Conservation (phyloP, 352 stramenopile genomes). For the Pythium monospermum region DNA sequence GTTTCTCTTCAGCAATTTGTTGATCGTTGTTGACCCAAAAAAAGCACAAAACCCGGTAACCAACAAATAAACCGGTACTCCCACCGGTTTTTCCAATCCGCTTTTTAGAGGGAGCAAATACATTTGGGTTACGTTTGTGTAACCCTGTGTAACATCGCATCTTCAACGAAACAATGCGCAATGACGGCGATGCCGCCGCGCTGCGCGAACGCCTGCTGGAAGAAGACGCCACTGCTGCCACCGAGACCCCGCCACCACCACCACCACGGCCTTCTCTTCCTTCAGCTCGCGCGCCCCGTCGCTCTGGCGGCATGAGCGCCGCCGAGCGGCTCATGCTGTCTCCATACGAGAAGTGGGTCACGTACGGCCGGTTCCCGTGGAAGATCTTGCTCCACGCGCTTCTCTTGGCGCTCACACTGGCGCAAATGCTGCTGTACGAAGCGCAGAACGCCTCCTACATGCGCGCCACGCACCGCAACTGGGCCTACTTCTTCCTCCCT, state of each 20-base stretch:
- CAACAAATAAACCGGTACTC: too few relatives aligned
- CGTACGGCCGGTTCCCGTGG: slow-evolving; percentile 71
- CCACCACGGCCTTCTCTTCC: not conserved
- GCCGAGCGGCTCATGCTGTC: slow-evolving; percentile 65
- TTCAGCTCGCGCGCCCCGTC: not conserved
- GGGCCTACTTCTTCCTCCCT: slow-evolving; percentile 83
- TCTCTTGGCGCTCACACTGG: slow-evolving; percentile 66
- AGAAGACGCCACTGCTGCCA: not conserved
- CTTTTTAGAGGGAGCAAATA: too few relatives aligned
- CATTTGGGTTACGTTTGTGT: not conserved
- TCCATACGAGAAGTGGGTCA: slow-evolving; percentile 76
- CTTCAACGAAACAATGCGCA: not conserved
- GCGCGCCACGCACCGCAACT: slow-evolving; percentile 78
- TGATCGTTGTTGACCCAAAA: too few relatives aligned
- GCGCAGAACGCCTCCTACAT: slow-evolving; percentile 82
- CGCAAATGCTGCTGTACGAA: slow-evolving; percentile 75
- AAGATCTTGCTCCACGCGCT: slow-evolving; percentile 76
- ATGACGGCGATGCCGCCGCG: slow-evolving; percentile 1
- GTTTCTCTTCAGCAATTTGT: too few relatives aligned
- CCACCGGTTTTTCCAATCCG: too few relatives aligned
- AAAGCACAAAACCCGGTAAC: too few relatives aligned
- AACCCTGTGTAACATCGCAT: not conserved
- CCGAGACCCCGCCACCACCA: not conserved
- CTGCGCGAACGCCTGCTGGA: slow-evolving; percentile 14
- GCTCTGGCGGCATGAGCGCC: slow-evolving; percentile 26